These are phyloP conservation scores for Fusarium penzigii DNA, from an alignment of 2,329 filamentous ascomycete species.

Conservation along the genomic window DNA sequence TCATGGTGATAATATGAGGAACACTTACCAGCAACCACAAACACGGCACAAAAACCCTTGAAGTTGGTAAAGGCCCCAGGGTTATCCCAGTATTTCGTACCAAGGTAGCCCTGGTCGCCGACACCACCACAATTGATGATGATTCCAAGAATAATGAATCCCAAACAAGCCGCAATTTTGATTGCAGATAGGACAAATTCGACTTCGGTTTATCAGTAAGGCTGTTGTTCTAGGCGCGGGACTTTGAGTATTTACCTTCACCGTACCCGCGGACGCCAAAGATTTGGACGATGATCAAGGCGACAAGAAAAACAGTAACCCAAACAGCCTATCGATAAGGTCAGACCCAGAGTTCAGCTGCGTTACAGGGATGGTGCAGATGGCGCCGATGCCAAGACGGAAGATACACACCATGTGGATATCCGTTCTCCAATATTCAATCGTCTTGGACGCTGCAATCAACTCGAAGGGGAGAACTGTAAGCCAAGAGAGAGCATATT, in stretches of 20 bases:
- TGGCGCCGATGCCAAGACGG: too few relatives aligned
- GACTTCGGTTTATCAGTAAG: constrained; percentile 41
- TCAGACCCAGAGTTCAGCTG: too few relatives aligned
- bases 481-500: constrained; percentile 89
- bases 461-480: constrained; percentile 82
- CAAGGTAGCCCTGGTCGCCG: constrained; percentile 73
- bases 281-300: constrained; percentile 80
- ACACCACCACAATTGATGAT: constrained; percentile 83
- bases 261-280: constrained; percentile 88
- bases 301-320: constrained; percentile 76
- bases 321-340: constrained; percentile 57
- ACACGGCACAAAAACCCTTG: constrained; percentile 75
- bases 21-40: constrained; percentile 62
- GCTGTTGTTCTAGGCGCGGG: too few relatives aligned
- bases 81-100: constrained; percentile 71
- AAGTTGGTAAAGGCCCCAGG: constrained; percentile 84
- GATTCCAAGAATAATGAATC: constrained; percentile 73
- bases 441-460: constrained; percentile 81
- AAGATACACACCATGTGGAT: constrained; percentile 50
- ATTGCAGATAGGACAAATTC: constrained; percentile 86
- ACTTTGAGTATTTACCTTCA: constrained; percentile 43
- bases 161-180: constrained; percentile 71
- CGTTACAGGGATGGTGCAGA: too few relatives aligned
- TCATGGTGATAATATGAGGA: too few relatives aligned
- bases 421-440: constrained; percentile 72